Base-by-base conservation (phyloP, 2,329 filamentous ascomycete genomes). In the Cladosporium sphaerospermum region DNA sequence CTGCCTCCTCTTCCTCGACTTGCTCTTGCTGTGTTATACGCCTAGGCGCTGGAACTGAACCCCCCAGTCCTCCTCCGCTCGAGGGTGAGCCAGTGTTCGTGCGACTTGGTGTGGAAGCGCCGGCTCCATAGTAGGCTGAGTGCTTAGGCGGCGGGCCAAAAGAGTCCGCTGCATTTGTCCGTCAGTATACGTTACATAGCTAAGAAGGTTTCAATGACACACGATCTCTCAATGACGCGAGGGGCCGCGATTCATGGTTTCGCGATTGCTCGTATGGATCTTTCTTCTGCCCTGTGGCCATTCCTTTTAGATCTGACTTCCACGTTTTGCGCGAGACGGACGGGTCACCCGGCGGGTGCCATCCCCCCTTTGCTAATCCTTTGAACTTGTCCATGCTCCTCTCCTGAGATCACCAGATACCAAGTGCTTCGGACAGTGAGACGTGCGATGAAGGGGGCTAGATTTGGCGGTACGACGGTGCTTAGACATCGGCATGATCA, bases 131-230 rank as follows among this genome's bases (percentile, higher is more conserved):
- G 58, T 76, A 77, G 46, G 75, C 73, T 53, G 74, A 69, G 56
- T 80, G 86, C 62, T 82, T 91, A 0, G 90, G 90, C 23, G 90
- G 90, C 19, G 89, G 88, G 2, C 81, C 89, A 66, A 95, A 96
- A 13, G 82, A 80, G 1, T 81, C 69, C 1, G 89, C 58, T 60
- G 39, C 16, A 31, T 5, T 14, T 10, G 4, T n/a, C 13, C 7
- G 37, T 59, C 40, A 59, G 51, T 33, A 33, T 18, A 43, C 32
- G 16, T 23, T 9, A 10, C 36, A 23, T 16, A 33, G 2, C 10
- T 16, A 10, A 9, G 32, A 6, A 18, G 34, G n/a, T 18, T 5
- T 34, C 2, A 4, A 9, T 9, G 14, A 50, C 44, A 60, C 59
- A 52, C 66, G 90, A 65, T 96, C 89, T 66, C 82, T 84, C 31